phyloP scores from a whole-genome alignment of 345 rosid genomes.

The Nasturtium officinale region DNA sequence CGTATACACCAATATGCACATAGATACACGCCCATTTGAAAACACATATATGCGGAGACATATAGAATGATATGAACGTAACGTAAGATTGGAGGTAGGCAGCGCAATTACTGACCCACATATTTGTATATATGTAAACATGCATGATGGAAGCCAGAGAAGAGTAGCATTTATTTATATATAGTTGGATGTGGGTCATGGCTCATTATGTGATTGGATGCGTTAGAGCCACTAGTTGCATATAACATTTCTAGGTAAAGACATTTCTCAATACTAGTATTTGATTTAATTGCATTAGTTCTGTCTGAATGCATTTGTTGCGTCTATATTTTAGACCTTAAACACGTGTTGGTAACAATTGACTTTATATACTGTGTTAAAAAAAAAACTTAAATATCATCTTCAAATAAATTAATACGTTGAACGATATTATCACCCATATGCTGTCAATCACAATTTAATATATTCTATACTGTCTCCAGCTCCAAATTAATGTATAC shows the following conservation, averaged over 20 bases:
- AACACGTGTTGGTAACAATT: neutral
- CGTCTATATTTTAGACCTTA: conserved; percentile 1
- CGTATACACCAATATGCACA: neutral
- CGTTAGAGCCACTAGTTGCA: conserved; percentile 37
- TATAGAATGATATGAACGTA: conserved; percentile 15
- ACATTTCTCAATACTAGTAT: conserved; percentile 6
- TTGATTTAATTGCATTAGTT: neutral
- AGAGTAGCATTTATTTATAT: conserved; percentile 28
- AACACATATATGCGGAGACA: conserved; percentile 8
- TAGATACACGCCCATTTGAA: neutral
- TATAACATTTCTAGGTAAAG: conserved; percentile 22
- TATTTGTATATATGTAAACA: conserved; percentile 32
- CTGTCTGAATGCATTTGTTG: conserved; percentile 3
- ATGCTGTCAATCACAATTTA: neutral
- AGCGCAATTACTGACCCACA: conserved; percentile 29
- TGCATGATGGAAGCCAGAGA: conserved; percentile 40
- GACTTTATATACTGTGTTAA: neutral
- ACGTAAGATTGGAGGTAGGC: conserved; percentile 28
- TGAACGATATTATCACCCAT: neutral
- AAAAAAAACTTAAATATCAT: neutral
- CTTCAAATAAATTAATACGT: neutral
- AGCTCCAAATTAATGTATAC: neutral
- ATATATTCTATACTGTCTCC: neutral
- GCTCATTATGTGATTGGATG: conserved; percentile 22
- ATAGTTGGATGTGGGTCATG: conserved; percentile 43